Conservation (phyloP, 345 rosid species). For the Lagerstroemia speciosa region DNA sequence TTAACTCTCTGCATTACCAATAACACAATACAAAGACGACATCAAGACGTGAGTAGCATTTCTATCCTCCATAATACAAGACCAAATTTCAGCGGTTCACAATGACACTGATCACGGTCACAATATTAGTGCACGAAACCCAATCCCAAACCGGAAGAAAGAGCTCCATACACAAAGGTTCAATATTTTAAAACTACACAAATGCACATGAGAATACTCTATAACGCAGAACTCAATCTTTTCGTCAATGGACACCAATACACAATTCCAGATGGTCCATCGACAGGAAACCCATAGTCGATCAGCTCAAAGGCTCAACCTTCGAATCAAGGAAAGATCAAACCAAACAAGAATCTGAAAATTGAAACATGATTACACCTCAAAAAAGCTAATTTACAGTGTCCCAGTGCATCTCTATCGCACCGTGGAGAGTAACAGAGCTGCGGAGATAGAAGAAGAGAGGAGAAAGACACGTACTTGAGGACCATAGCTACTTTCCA, state of each 20-base stretch:
- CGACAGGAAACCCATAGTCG: neutral
- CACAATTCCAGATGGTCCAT: neutral
- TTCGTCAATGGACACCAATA: neutral
- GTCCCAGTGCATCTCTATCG: neutral
- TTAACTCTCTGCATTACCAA: neutral
- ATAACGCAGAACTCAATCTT: neutral
- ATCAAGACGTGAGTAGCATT: neutral
- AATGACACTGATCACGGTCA: neutral
- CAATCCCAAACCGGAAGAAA: neutral
- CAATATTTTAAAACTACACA: no score
- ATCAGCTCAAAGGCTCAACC: neutral
- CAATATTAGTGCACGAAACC: neutral
- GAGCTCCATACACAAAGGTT: neutral
- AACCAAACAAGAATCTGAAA: neutral
- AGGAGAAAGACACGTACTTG: slow-evolving; percentile 18
- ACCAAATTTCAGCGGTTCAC: neutral
- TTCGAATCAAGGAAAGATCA: neutral
- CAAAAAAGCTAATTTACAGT: neutral
- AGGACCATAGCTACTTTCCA: slow-evolving; percentile 29
- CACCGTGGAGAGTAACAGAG: neutral
- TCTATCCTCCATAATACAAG: neutral
- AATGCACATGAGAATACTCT: no score
- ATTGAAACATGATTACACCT: neutral
- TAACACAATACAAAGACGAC: neutral
- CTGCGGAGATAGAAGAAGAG: neutral